Percentiles rank a stretch among this genome's conserved stretches.
phyloP scores from a whole-genome alignment of 352 stramenopile genomes.

The Phytophthora podocarpi region DNA sequence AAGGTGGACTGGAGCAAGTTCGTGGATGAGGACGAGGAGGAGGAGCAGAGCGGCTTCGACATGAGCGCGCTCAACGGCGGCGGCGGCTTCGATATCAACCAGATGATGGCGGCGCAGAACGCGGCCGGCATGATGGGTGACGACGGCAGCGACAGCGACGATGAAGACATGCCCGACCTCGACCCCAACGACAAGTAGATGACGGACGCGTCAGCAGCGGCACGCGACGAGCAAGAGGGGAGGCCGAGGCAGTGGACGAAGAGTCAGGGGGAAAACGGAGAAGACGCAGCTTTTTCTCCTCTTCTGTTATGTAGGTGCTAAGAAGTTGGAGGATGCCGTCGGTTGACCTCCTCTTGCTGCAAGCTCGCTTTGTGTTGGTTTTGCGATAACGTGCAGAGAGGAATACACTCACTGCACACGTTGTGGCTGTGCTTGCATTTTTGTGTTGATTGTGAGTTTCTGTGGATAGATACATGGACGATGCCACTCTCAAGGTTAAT shows the following conservation, averaged over 20 bases:
- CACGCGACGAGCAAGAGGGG: background rate
- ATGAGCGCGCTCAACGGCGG: constrained; percentile 86
- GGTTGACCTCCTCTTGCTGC: constrained; percentile 6
- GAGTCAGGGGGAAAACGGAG: background rate
- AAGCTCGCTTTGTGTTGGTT: constrained; percentile 17
- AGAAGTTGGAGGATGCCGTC: constrained; percentile 5
- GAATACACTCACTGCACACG: constrained; percentile 27
- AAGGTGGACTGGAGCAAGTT: constrained; percentile 97
- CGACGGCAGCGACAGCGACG: constrained; percentile 69
- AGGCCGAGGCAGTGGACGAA: background rate
- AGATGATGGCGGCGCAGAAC: constrained; percentile 92
- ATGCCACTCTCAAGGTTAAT: too few species aligned
- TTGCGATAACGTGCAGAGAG: constrained; percentile 14
- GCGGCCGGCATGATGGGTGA: constrained; percentile 71
- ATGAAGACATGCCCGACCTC: constrained; percentile 87
- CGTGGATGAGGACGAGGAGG: constrained; percentile 96
- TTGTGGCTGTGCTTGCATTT: constrained; percentile 14
- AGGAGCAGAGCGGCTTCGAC: constrained; percentile 87
- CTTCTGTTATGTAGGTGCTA: constrained; percentile 2
- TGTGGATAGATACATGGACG: too few species aligned
- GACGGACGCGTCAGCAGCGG: background rate
- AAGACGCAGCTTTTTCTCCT: background rate
- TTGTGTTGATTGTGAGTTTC: background rate
- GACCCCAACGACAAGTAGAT: constrained; percentile 61
- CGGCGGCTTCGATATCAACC: constrained; percentile 95